These are phyloP conservation scores for Logfia minima DNA, from an alignment of 129 eudicot species.

Conservation along the genomic window DNA sequence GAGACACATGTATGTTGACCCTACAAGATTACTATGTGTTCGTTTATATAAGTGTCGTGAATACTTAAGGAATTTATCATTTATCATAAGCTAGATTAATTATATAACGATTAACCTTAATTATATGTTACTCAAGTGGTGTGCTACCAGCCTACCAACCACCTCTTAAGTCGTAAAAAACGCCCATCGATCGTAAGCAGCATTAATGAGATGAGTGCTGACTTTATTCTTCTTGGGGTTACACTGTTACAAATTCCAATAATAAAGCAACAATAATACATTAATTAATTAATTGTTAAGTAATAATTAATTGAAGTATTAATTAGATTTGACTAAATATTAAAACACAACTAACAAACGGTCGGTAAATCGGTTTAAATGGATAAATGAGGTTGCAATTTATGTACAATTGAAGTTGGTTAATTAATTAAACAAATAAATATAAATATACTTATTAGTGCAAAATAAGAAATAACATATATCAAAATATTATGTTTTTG, in stretches of 20 bases:
- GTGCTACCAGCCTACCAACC: too few species aligned
- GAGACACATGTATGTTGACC: too few species aligned
- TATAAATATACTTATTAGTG: too few species aligned
- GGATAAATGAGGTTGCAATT: conserved; percentile 1
- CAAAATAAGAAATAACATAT: too few species aligned
- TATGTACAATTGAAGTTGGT: not conserved
- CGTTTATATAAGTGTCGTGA: too few species aligned
- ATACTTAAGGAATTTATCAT: too few species aligned
- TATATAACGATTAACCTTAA: too few species aligned
- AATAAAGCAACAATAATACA: conserved; percentile 14
- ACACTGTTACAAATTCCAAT: conserved; percentile 4
- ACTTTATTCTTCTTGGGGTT: conserved; percentile 1
- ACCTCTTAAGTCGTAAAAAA: not conserved
- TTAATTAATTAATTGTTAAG: not conserved
- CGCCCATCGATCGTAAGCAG: not conserved
- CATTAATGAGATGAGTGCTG: conserved; percentile 10
- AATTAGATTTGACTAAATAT: not conserved
- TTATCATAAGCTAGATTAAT: too few species aligned
- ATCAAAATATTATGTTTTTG: too few species aligned
- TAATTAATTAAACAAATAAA: too few species aligned
- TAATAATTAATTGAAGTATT: not conserved
- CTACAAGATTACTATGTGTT: too few species aligned
- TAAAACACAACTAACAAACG: conserved; percentile 13
- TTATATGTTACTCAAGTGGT: too few species aligned
- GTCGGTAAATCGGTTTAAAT: conserved; percentile 14